Evolutionary conservation across 345 rosid genomes (phyloP).

Genomic region (Turritis glabra): DNA sequence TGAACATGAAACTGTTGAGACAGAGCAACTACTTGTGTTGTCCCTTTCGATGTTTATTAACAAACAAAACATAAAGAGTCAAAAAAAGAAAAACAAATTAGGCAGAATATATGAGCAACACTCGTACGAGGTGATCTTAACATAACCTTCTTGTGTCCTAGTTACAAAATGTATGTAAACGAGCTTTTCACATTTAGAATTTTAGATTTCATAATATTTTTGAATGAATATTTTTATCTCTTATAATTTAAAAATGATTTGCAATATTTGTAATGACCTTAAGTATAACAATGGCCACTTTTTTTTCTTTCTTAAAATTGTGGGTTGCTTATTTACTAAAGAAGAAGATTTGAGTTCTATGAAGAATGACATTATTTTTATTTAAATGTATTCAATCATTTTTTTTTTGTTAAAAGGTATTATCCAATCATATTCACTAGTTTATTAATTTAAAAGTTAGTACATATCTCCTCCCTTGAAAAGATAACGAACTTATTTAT

Average conservation of each 20-base stretch:
- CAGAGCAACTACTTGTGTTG: constrained; percentile 35
- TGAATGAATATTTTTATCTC: neutral
- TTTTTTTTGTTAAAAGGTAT: too few relatives aligned
- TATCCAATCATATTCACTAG: neutral
- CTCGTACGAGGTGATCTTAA: constrained; percentile 16
- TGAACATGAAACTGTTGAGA: constrained; percentile 37
- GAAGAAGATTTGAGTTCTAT: too few relatives aligned
- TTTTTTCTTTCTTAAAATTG: too few relatives aligned
- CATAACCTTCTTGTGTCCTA: neutral
- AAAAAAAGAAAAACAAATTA: neutral
- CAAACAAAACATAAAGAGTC: constrained; percentile 25
- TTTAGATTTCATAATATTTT: neutral
- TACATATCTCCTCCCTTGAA: neutral
- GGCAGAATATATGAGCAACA: neutral
- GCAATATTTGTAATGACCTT: too few relatives aligned
- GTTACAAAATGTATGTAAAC: neutral
- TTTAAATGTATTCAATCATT: too few relatives aligned
- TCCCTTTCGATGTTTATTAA: constrained; percentile 34
- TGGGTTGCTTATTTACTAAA: too few relatives aligned
- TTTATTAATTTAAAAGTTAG: too few relatives aligned
- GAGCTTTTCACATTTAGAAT: neutral
- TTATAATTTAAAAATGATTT: too few relatives aligned
- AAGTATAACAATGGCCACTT: too few relatives aligned
- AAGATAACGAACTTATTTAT: neutral
- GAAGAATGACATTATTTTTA: too few relatives aligned